These are phyloP conservation scores for Coemansia sp. DNA, from an alignment of 192 early-diverging fungal genomes.

Conservation along the genomic window DNA sequence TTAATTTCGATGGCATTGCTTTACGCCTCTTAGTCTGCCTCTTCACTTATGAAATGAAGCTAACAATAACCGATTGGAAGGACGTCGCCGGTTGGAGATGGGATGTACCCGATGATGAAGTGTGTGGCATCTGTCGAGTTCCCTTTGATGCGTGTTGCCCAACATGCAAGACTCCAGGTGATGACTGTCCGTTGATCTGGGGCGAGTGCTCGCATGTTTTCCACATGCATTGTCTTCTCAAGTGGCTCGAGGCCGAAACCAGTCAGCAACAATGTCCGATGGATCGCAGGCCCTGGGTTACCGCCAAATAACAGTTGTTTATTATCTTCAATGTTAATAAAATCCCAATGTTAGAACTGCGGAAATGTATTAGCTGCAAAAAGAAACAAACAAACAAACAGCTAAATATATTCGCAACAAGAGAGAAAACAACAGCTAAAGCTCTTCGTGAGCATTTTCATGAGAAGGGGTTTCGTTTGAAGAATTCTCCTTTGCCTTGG, in stretches of 20 bases:
- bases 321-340: neutral
- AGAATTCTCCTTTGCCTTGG: neutral
- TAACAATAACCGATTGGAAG: conserved; percentile 60
- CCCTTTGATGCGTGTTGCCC: conserved; percentile 86
- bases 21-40: too few species aligned
- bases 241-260: conserved; percentile 71
- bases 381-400: too few species aligned
- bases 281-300: conserved; percentile 79
- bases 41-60: conserved; percentile 24
- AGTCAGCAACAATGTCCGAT: conserved; percentile 83
- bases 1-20: too few species aligned
- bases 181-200: conserved; percentile 84
- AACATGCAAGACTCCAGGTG: conserved; percentile 79
- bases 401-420: too few species aligned
- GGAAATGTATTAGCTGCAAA: too few species aligned
- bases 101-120: conserved; percentile 78
- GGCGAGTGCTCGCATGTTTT: conserved; percentile 91
- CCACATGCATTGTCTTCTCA: conserved; percentile 90
- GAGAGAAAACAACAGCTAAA: conserved; percentile 7
- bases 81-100: conserved; percentile 87
- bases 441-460: conserved; percentile 33
- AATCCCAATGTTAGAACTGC: too few species aligned
- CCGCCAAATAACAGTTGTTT: conserved; percentile 24
- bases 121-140: conserved; percentile 90
- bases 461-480: neutral